These are phyloP conservation scores for Microdochium trichocladiopsis DNA, from an alignment of 2,329 filamentous ascomycete genomes.

Conservation along the genomic window DNA sequence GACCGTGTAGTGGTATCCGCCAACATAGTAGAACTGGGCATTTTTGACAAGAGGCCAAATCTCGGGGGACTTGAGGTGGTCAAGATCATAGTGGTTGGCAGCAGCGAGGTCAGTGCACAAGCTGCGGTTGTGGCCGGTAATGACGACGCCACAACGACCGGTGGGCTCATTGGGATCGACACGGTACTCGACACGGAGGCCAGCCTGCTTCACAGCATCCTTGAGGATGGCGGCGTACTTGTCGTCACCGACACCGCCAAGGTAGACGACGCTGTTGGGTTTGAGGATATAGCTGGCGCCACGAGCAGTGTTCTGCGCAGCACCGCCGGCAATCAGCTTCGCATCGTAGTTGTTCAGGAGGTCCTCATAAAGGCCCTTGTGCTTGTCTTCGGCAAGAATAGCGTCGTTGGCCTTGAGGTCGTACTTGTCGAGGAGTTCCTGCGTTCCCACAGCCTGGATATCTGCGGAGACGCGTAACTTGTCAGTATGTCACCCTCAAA, in stretches of 20 bases:
- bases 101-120: constrained; percentile 94
- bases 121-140: constrained; percentile 92
- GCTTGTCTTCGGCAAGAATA: constrained; percentile 90
- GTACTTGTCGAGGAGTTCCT: constrained; percentile 86
- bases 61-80: constrained; percentile 84
- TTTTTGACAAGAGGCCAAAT: constrained; percentile 90
- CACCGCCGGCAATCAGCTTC: constrained; percentile 91
- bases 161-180: constrained; percentile 80
- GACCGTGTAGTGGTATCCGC: constrained; percentile 96
- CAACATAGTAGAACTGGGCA: constrained; percentile 85
- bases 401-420: constrained; percentile 92
- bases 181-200: constrained; percentile 90
- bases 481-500: constrained; percentile 1
- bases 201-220: constrained; percentile 79
- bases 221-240: constrained; percentile 87
- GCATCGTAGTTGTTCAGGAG: constrained; percentile 87
- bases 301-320: constrained; percentile 94
- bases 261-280: constrained; percentile 82
- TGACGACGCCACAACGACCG: constrained; percentile 91
- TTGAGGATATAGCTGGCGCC: constrained; percentile 95
- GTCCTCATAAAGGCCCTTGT: constrained; percentile 86
- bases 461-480: constrained; percentile 45
- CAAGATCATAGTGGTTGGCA: constrained; percentile 93
- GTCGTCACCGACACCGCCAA: constrained; percentile 91
- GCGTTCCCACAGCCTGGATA: constrained; percentile 81